Evolutionary conservation across 2,329 filamentous ascomycete species (phyloP).

Genomic region (Aspergillus alliaceus): DNA sequence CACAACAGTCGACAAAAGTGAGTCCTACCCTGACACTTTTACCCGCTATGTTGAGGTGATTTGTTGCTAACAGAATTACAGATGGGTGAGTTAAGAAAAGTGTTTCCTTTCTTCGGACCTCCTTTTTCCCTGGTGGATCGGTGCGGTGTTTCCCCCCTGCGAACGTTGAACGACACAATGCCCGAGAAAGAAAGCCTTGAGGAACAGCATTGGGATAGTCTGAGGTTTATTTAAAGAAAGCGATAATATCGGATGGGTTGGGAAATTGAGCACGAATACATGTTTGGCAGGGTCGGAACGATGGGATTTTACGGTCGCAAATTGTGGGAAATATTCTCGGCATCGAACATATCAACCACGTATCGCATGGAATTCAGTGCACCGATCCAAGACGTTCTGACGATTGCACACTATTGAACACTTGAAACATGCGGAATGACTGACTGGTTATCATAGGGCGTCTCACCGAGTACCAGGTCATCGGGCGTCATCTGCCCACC

Average conservation of each 20-base stretch:
- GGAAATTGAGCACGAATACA: background rate
- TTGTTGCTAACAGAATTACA: conserved; percentile 37
- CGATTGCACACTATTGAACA: background rate
- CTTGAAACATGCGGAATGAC: conserved; percentile 19
- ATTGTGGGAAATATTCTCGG: conserved; percentile 4
- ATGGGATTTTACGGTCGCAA: conserved; percentile 9
- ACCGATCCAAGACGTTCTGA: conserved; percentile 10
- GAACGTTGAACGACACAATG: conserved; percentile 25
- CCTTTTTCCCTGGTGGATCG: conserved; percentile 29
- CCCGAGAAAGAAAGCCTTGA: background rate
- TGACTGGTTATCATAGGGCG: conserved; percentile 67
- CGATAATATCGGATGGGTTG: background rate
- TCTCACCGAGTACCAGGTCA: conserved; percentile 99
- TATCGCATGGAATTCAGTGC: conserved; percentile 17
- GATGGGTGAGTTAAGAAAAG: conserved; percentile 61
- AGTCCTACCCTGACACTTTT: conserved; percentile 22
- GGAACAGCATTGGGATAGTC: background rate
- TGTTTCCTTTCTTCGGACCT: conserved; percentile 24
- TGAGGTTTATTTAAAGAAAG: background rate
- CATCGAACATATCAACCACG: conserved; percentile 9
- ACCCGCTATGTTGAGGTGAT: conserved; percentile 16
- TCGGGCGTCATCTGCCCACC: conserved; percentile 97
- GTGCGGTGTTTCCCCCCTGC: conserved; percentile 27
- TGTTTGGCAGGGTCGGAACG: conserved; percentile 1
- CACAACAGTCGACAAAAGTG: conserved; percentile 57